phyloP scores from a whole-genome alignment of 2,329 filamentous ascomycete genomes.

The Colletotrichum shisoi region DNA sequence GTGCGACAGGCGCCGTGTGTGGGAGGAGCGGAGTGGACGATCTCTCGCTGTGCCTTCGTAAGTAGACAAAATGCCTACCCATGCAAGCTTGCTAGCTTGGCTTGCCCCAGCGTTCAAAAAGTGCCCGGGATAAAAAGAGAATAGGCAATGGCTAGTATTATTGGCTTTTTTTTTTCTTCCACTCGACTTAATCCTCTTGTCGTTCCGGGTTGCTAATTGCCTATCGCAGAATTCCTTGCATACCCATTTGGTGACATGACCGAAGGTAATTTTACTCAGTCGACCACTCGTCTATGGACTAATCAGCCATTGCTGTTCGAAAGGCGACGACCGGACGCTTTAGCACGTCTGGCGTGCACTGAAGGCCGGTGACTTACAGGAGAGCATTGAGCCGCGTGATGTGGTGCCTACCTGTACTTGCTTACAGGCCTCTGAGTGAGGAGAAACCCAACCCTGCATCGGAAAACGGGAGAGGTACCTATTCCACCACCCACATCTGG shows the following conservation, averaged over 20 bases:
- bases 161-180: constrained; percentile 4
- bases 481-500: too few relatives aligned
- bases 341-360: background rate
- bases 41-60: constrained; percentile 15
- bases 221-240: constrained; percentile 27
- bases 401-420: background rate
- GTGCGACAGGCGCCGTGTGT: constrained; percentile 25
- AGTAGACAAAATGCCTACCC: background rate
- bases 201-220: constrained; percentile 21
- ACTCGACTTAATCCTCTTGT: background rate
- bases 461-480: constrained; percentile 23
- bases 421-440: background rate
- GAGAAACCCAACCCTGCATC: background rate
- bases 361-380: constrained; percentile 29
- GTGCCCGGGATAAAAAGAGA: background rate
- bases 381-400: background rate
- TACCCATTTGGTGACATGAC: constrained; percentile 5
- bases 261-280: constrained; percentile 30
- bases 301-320: constrained; percentile 22
- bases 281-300: constrained; percentile 11
- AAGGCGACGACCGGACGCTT: constrained; percentile 25
- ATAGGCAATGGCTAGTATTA: constrained; percentile 27
- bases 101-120: background rate
- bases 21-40: constrained; percentile 2
- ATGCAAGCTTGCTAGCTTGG: background rate